Conservation (phyloP, 805 yeast species). For the Suhomyces kilbournensis region DNA sequence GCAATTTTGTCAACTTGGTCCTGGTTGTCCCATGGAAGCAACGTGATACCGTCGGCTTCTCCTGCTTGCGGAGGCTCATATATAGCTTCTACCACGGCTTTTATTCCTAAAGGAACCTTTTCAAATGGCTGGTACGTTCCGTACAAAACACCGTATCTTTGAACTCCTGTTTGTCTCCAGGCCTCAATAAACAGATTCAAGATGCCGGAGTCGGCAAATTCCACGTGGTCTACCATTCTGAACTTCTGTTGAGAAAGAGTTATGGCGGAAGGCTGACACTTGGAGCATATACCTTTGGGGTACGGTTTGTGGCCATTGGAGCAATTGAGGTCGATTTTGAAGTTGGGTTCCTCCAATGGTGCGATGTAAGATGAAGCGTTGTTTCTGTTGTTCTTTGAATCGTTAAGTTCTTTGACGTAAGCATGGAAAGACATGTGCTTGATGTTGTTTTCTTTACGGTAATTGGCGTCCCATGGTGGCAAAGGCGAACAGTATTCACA, state of each 20-base stretch:
- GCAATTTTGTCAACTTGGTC: constrained; percentile 54
- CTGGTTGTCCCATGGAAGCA: constrained; percentile 56
- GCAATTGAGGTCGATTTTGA: constrained; percentile 61
- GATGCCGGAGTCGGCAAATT: constrained; percentile 69
- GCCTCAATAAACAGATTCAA: constrained; percentile 82
- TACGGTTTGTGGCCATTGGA: constrained; percentile 84
- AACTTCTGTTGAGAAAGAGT: constrained; percentile 86
- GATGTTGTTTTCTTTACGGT: constrained; percentile 69
- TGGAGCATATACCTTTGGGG: constrained; percentile 93
- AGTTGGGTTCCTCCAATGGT: constrained; percentile 73
- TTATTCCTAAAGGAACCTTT: constrained; percentile 86
- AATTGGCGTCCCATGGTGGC: constrained; percentile 89
- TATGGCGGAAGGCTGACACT: constrained; percentile 95
- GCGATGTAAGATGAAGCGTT: constrained; percentile 66
- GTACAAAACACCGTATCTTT: constrained; percentile 79
- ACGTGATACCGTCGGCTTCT: constrained; percentile 79
- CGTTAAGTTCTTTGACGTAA: constrained; percentile 68
- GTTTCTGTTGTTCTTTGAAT: constrained; percentile 58
- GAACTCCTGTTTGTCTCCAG: constrained; percentile 88
- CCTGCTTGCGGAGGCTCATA: constrained; percentile 90
- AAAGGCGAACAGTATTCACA: constrained; percentile 95
- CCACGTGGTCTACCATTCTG: constrained; percentile 97
- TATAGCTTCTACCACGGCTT: constrained; percentile 90
- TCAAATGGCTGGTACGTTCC: constrained; percentile 80
- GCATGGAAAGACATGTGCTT: constrained; percentile 90